Percentiles rank a stretch among this genome's conserved stretches.
Evolutionary conservation across 2,329 filamentous ascomycete species (phyloP).

Genomic region (Orbilia oligospora): DNA sequence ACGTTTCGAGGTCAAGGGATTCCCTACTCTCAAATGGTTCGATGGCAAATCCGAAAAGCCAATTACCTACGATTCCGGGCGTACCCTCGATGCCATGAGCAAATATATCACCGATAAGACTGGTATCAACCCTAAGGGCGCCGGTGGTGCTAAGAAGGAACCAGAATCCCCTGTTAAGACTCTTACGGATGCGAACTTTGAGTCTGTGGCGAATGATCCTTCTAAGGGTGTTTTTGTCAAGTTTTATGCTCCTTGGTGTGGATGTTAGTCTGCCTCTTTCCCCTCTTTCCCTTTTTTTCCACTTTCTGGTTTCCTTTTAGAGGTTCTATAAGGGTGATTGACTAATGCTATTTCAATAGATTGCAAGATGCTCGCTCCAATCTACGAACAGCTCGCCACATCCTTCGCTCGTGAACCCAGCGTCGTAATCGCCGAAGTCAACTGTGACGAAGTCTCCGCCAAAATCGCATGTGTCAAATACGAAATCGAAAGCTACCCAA

Average conservation of each 20-base stretch:
- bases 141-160: conserved; percentile 74
- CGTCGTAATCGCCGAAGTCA: conserved; percentile 77
- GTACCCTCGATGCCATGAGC: conserved; percentile 87
- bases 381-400: conserved; percentile 87
- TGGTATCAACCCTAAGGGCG: conserved; percentile 79
- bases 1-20: conserved; percentile 90
- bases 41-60: conserved; percentile 92
- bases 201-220: conserved; percentile 78
- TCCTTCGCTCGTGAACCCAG: conserved; percentile 83
- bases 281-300: not conserved
- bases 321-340: not conserved
- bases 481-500: conserved; percentile 89
- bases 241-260: conserved; percentile 98
- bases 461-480: conserved; percentile 83
- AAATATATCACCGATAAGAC: conserved; percentile 90
- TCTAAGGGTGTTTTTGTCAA: conserved; percentile 94
- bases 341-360: conserved; percentile 72
- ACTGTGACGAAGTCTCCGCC: conserved; percentile 88
- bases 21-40: conserved; percentile 98
- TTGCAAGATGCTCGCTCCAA: conserved; percentile 94
- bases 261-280: conserved; percentile 76
- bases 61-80: conserved; percentile 85
- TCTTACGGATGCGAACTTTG: conserved; percentile 85
- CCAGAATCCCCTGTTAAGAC: conserved; percentile 82
- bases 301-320: not conserved